Conservation (phyloP, 2,329 filamentous ascomycete genomes). For the Fusarium burgessii region DNA sequence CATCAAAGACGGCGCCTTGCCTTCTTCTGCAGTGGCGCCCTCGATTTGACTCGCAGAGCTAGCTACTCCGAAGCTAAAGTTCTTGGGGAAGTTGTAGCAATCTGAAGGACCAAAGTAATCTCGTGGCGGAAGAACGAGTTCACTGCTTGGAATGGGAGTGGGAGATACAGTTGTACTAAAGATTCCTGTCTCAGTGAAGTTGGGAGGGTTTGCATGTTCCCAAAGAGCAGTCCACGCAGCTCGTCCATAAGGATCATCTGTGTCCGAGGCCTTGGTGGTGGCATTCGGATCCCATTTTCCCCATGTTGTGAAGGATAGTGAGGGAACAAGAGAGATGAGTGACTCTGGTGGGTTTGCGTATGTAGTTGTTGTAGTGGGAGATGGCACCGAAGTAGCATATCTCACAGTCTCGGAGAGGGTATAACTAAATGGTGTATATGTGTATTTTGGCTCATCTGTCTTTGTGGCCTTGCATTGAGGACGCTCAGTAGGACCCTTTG, state of each 20-base stretch:
- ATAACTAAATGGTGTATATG: conserved; percentile 47
- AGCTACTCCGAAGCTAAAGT: conserved; percentile 62
- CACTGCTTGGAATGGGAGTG: conserved; percentile 65
- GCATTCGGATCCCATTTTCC: conserved; percentile 52
- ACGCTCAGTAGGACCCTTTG: conserved; percentile 46
- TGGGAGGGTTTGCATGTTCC: conserved; percentile 50
- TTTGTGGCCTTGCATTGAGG: conserved; percentile 42
- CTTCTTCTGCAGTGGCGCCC: conserved; percentile 59
- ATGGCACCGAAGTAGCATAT: conserved; percentile 48
- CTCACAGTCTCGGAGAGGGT: conserved; percentile 50
- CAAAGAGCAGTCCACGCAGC: conserved; percentile 51
- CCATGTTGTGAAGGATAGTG: conserved; percentile 51
- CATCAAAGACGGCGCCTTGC: conserved; percentile 57
- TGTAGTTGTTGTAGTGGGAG: conserved; percentile 48
- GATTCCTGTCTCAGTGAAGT: conserved; percentile 49
- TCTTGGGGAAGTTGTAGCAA: conserved; percentile 62
- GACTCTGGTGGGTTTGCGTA: conserved; percentile 48
- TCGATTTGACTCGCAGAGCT: conserved; percentile 61
- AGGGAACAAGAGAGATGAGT: conserved; percentile 43
- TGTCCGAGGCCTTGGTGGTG: conserved; percentile 45
- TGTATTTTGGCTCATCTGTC: conserved; percentile 44
- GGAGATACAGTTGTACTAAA: conserved; percentile 64
- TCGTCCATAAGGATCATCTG: conserved; percentile 47
- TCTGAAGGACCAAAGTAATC: conserved; percentile 62
- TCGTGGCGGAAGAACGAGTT: conserved; percentile 66